These are phyloP conservation scores for Schoenoplectus triqueter DNA, from an alignment of 202 grass and related monocot species.

Conservation along the genomic window DNA sequence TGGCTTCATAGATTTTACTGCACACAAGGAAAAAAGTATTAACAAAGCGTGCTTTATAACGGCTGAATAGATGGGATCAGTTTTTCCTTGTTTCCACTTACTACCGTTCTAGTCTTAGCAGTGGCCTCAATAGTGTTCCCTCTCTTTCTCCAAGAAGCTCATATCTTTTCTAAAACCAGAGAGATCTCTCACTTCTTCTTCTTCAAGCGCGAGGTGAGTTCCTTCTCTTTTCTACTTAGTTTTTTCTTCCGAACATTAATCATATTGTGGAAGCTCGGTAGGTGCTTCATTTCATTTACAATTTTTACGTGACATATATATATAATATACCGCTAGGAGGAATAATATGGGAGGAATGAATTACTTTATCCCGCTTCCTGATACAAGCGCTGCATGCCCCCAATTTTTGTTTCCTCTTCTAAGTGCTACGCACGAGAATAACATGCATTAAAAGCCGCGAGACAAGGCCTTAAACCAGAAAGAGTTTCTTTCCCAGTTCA, in stretches of 20 bases:
- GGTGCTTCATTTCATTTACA: slow-evolving; percentile 22
- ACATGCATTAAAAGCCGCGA: slow-evolving; percentile 37
- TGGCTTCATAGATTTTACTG: slow-evolving; percentile 34
- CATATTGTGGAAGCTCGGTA: neutral
- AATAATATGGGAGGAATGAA: slow-evolving; percentile 28
- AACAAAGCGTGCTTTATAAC: slow-evolving; percentile 34
- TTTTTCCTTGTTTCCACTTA: slow-evolving; percentile 23
- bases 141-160: slow-evolving; percentile 18
- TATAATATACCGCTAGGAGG: slow-evolving; percentile 1
- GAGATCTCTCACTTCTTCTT: neutral
- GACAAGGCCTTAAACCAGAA: neutral
- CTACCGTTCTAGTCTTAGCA: neutral
- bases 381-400: neutral
- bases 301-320: slow-evolving; percentile 33
- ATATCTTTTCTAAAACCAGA: neutral
- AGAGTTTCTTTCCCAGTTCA: slow-evolving; percentile 8
- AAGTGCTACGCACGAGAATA: slow-evolving; percentile 33
- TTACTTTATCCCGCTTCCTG: too few relatives aligned
- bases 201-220: slow-evolving; percentile 15
- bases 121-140: neutral
- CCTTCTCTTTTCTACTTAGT: neutral
- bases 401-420: slow-evolving; percentile 19
- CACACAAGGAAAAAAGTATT: slow-evolving; percentile 6
- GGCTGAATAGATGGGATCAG: slow-evolving; percentile 10
- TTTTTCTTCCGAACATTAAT: neutral